Evolutionary conservation across 176 grass and related monocot genomes (phyloP), one percentile per base, ranked within the genome.

Genomic region (Oryza rufipogon): DNA sequence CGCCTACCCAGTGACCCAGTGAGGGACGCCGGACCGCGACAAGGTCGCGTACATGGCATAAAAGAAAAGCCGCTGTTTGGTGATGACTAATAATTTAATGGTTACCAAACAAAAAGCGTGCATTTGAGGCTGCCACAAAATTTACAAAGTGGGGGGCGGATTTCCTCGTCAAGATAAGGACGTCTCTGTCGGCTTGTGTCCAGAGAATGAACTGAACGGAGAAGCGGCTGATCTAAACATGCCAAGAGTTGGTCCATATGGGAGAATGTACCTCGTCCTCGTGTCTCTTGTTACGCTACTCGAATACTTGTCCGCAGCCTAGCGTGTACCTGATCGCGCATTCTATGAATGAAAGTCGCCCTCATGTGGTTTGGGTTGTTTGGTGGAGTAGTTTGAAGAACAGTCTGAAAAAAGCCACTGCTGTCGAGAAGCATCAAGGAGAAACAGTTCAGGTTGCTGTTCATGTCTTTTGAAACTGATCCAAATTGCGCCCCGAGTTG

Each of bases 21-120:
- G 6, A 58, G 58, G 58, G 58, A 63, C 58, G n/a, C 58, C 58
- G 20, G 26, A 78, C 34, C 2, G 75, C 75, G 87, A 88, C 70
- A 61, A 33, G 25, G 60, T 80, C 64, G 32, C 60, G 25, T 49
- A 68, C 10, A 4, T 52, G 74, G 81, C 60, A 73, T 78, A 77
- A 19, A 67, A 79, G 63, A 77, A 25, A 67, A 79, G 63, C 60
- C 58, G 60, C 25, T 46, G 73, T 41, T 86, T 67, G 44, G 44
- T 47, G 73, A 20, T 10, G 48, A 70, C 7, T 71, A 38, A 66
- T 71, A 38, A 66, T 20, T 66, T 51, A 52, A 83, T 33, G 72
- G 33, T 83, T 86, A 86, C 79, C 79, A 14, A 82, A 86, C 83
- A 85, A 85, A 66, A 71, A 13, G 9, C 39, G 82, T 77, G 58